A percentile compares a stretch with the other conserved stretches of the same genome.
Conservation (phyloP, 139 green algal genomes). For the Asterochloris erici region DNA sequence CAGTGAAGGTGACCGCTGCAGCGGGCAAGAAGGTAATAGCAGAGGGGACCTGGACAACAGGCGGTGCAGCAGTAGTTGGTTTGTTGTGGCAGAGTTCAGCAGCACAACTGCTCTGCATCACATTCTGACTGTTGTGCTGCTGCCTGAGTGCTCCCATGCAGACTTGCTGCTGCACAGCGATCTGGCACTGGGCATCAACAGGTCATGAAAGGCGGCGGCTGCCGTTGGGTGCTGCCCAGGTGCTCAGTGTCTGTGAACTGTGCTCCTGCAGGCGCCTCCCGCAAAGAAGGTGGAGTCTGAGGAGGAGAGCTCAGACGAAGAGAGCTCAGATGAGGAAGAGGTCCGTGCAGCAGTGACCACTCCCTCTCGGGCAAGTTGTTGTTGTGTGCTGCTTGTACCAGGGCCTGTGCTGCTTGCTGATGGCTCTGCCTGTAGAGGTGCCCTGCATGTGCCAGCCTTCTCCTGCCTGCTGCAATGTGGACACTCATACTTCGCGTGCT, state of each 20-base stretch:
- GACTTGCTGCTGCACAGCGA: neutral
- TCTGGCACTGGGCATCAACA: neutral
- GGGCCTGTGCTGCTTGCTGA: neutral
- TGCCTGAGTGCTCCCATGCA: neutral
- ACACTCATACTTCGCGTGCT: too few relatives aligned
- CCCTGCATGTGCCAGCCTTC: too few relatives aligned
- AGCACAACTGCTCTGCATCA: too few relatives aligned
- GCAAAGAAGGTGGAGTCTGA: neutral
- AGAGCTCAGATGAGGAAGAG: slow-evolving; percentile 19
- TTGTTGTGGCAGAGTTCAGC: too few relatives aligned
- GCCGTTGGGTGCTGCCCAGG: neutral
- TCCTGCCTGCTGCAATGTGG: too few relatives aligned
- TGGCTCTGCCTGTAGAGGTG: too few relatives aligned
- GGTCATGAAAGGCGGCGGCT: neutral
- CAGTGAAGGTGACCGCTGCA: neutral
- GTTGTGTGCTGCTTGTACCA: neutral
- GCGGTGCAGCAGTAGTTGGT: too few relatives aligned
- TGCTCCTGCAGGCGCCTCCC: neutral
- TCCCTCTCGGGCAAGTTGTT: neutral
- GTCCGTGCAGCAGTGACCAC: neutral
- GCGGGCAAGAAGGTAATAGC: neutral
- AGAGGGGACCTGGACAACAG: too few relatives aligned
- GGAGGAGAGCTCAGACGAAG: slow-evolving; percentile 23
- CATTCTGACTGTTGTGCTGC: too few relatives aligned
- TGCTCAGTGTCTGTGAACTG: neutral